Percentiles rank a stretch among this genome's conserved stretches.
Conservation (phyloP, 2,329 filamentous ascomycete genomes). For the Cordyceps javanica region DNA sequence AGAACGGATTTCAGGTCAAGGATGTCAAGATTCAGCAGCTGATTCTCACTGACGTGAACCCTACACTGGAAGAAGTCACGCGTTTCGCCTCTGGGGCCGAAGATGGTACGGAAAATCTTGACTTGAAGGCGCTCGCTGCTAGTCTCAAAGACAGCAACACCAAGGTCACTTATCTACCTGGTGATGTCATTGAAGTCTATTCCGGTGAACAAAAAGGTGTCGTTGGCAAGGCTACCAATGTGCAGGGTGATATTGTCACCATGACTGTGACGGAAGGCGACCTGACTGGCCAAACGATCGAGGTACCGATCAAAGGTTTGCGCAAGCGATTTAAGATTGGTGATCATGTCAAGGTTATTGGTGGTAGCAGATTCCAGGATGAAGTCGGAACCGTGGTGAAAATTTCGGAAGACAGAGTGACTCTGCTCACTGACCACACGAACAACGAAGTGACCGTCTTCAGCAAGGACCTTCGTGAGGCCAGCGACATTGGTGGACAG, state of each 20-base stretch:
- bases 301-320: slow-evolving; percentile 85
- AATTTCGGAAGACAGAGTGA: slow-evolving; percentile 87
- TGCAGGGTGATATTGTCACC: slow-evolving; percentile 88
- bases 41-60: slow-evolving; percentile 83
- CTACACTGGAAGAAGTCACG: slow-evolving; percentile 91
- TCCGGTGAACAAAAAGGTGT: slow-evolving; percentile 92
- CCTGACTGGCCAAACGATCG: slow-evolving; percentile 75
- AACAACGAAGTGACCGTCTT: slow-evolving; percentile 96
- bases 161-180: slow-evolving; percentile 79
- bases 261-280: slow-evolving; percentile 79
- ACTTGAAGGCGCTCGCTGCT: slow-evolving; percentile 82
- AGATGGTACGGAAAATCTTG: slow-evolving; percentile 88
- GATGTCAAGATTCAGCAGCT: slow-evolving; percentile 87
- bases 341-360: slow-evolving; percentile 98
- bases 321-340: slow-evolving; percentile 89
- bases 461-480: slow-evolving; percentile 91
- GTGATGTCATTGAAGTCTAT: slow-evolving; percentile 95
- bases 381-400: slow-evolving; percentile 97
- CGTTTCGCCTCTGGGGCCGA: slow-evolving; percentile 82
- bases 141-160: slow-evolving; percentile 80
- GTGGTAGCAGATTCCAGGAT: slow-evolving; percentile 87
- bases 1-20: slow-evolving; percentile 89
- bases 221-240: slow-evolving; percentile 75
- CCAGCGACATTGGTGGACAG: slow-evolving; percentile 83
- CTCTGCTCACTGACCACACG: slow-evolving; percentile 84